Evolutionary conservation across 805 yeast genomes (phyloP), one percentile per base, ranked within the genome.

Genomic region (Candida endomychidarum): DNA sequence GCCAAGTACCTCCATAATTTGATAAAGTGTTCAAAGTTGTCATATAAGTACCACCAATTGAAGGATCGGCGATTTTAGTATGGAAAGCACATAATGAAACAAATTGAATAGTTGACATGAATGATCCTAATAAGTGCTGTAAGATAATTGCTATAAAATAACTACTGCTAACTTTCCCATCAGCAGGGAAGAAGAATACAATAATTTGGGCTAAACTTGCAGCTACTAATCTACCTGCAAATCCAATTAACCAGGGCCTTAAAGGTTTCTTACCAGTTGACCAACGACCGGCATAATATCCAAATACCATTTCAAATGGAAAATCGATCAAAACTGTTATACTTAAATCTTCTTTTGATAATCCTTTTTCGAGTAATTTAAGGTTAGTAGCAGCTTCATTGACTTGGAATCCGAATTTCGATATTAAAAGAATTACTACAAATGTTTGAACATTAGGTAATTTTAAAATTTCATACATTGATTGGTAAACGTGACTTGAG

Each of bases 1-100:
- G 99, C 99, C 99, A 93, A 31, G 95, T 93, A 8, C 99, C 99
- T 17, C 99, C 99, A 42, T 91, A 73, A 58, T 93, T 93, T 29
- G 95, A 80, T 34, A 93, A 70, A 0, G 99, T 93, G 61, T 93
- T 93, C 43, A 93, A 70, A 0, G 96, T 82, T 0, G 99, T 93
- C 98, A 93, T 91, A 60, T 93, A 93, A 0, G 99, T 93, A 1
- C 99, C 99, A 12, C 99, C 99, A 52, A 93, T 86, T 14, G 81
- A 64, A 0, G 99, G 98, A 58, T 93, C 99, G 2, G 99, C 96
- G 40, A 93, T 86, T 51, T 83, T 81, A 2, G 97, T 91, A 63
- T 91, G 97, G 72, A 93, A 93, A 0, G 98, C 95, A 56, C 89
- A 84, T 30, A 93, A 80, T 1, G 95, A 85, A 14, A 93, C 98